Conservation (phyloP, 352 stramenopile genomes). For the Chrysophaeum taylorii region DNA sequence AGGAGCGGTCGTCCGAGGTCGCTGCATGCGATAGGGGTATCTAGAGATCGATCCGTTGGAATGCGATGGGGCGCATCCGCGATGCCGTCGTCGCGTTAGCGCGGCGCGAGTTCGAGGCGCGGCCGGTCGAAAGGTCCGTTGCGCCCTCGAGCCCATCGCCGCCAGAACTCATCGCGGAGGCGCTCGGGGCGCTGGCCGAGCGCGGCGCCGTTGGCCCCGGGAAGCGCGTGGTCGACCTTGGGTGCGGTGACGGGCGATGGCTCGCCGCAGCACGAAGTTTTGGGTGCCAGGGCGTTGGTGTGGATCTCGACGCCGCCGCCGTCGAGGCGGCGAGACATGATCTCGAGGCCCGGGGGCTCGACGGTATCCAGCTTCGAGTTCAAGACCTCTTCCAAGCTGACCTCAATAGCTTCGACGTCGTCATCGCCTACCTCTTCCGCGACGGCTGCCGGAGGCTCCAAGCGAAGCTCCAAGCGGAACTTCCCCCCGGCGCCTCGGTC, state of each 20-base stretch:
- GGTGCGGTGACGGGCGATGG: background rate
- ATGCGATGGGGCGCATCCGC: too few relatives aligned
- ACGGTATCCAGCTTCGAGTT: too few relatives aligned
- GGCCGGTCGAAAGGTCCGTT: too few relatives aligned
- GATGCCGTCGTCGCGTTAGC: too few relatives aligned
- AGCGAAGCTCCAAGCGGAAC: background rate
- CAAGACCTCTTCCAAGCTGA: background rate
- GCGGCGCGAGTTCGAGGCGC: too few relatives aligned
- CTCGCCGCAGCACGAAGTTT: background rate
- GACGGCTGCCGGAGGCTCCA: background rate
- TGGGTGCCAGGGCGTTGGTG: background rate
- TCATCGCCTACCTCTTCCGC: slow-evolving; percentile 13
- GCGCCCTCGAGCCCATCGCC: background rate
- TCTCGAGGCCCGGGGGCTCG: background rate
- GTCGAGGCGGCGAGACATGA: background rate
- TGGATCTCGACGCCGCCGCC: background rate
- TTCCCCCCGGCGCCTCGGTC: background rate
- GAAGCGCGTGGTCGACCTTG: slow-evolving; percentile 5
- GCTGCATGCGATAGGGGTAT: too few relatives aligned
- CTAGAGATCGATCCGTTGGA: too few relatives aligned
- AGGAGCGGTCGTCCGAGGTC: too few relatives aligned
- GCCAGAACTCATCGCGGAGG: background rate
- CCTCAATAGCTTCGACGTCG: background rate
- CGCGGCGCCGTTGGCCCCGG: background rate
- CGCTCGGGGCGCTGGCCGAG: background rate